Percentiles rank a stretch among this genome's conserved stretches.
Conservation (phyloP, 768 basidiomycete genomes). For the Imleria badia region DNA sequence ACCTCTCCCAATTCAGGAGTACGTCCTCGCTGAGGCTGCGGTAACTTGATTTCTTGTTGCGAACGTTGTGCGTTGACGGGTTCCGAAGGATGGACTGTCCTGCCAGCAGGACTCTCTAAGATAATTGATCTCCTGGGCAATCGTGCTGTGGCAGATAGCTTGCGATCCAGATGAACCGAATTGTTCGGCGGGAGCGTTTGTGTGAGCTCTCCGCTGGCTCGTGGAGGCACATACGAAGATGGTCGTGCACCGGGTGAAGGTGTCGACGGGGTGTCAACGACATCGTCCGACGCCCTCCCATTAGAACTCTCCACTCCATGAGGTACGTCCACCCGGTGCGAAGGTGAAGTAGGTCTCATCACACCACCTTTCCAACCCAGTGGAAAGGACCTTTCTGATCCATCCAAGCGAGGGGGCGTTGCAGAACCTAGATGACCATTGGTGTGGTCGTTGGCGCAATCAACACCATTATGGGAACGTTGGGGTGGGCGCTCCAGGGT, state of each 20-base stretch:
- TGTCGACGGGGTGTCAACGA: conserved; percentile 22
- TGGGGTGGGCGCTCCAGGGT: conserved; percentile 37
- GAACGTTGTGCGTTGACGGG: conserved; percentile 46
- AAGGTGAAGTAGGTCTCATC: conserved; percentile 52
- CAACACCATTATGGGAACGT: conserved; percentile 34
- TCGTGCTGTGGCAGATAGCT: conserved; percentile 89
- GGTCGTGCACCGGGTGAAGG: conserved; percentile 45
- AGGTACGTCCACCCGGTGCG: conserved; percentile 68
- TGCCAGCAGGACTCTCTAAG: conserved; percentile 91
- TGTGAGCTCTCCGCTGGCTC: conserved; percentile 44
- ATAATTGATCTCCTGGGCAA: conserved; percentile 93
- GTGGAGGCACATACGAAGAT: conserved; percentile 48
- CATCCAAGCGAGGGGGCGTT: conserved; percentile 18
- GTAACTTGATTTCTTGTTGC: conserved; percentile 40
- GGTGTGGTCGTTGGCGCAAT: neutral
- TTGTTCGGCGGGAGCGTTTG: conserved; percentile 39
- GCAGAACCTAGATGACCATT: conserved; percentile 9
- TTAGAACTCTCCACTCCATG: conserved; percentile 70
- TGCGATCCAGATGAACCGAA: conserved; percentile 93
- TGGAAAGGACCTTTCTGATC: conserved; percentile 19
- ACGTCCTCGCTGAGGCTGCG: conserved; percentile 41
- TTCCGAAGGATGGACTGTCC: conserved; percentile 76
- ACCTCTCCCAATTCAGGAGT: too few relatives aligned
- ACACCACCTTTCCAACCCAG: conserved; percentile 18
- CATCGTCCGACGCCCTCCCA: conserved; percentile 30